Conservation (phyloP, 345 rosid genomes). For the Salix udensis region DNA sequence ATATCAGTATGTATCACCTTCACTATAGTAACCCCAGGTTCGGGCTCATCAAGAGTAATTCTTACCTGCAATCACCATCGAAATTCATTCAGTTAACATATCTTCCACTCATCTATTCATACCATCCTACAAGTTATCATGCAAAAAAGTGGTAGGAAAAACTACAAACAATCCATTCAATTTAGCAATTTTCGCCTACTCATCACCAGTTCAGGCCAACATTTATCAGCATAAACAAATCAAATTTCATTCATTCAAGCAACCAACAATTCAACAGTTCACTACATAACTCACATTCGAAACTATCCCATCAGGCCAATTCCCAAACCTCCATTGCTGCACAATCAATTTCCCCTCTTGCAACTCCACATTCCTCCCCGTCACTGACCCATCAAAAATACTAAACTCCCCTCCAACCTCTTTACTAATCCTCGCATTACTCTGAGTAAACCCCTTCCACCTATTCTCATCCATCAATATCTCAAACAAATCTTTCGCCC, state of each 20-base stretch:
- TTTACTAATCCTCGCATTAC: slow-evolving; percentile 79
- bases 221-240: too few relatives aligned
- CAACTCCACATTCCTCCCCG: slow-evolving; percentile 69
- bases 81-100: slow-evolving; percentile 10
- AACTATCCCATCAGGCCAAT: slow-evolving; percentile 91
- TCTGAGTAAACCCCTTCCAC: slow-evolving; percentile 96
- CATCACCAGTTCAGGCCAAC: neutral
- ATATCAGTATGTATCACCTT: slow-evolving; percentile 73
- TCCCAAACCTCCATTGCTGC: slow-evolving; percentile 93
- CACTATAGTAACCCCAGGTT: slow-evolving; percentile 73
- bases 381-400: slow-evolving; percentile 89
- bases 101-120: neutral
- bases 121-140: neutral
- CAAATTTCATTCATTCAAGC: neutral
- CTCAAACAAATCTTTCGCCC: slow-evolving; percentile 77
- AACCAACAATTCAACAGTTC: neutral
- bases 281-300: slow-evolving; percentile 51
- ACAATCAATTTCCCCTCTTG: slow-evolving; percentile 85
- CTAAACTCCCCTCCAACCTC: slow-evolving; percentile 80
- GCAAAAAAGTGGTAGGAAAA: neutral
- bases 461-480: slow-evolving; percentile 95
- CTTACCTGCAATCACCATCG: slow-evolving; percentile 56
- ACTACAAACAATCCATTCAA: neutral
- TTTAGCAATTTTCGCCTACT: neutral
- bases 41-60: slow-evolving; percentile 65